Evolutionary conservation across 176 grass and related monocot genomes (phyloP), one percentile per base, ranked within the genome.

Genomic region (Poa pratensis): DNA sequence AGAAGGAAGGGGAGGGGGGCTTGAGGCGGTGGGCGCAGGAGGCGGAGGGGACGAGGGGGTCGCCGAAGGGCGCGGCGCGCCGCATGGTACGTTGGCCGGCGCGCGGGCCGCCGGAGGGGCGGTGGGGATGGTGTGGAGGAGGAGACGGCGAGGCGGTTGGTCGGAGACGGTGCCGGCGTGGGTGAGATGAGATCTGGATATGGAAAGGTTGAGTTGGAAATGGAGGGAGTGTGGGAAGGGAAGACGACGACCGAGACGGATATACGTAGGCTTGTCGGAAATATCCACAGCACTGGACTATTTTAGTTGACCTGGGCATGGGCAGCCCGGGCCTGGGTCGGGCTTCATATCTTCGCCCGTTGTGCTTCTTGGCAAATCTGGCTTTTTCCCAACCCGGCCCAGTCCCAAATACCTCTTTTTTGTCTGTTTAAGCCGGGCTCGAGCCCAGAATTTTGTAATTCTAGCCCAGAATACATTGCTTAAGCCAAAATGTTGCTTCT

Each of bases 11-110:
- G 14, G 37, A 40, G 43, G 40, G 43, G 43, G 70, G 84, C 18
- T 83, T 90, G 39, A 83, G 88, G 19, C 79, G 84, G 80, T 85
- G 82, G 66, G 82, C 69, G 30, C 16, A 67, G 64, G 64, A 67
- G 15, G 63, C 63, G 16, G 76, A 84, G 24, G 68, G 46, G 69
- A 80, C 64, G 57, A 74, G 19, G 40, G 83, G 60, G 19, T 73
- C 43, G 43, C 37, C 37, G 37, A 39, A 39, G 37, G 37, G 23
- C 18, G 45, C 4, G 23, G 48, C 72, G 10, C 79, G 62, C 54
- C 16, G 83, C 83, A 85, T 85, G 15, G 46, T 4, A 49, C 13
- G 32, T 43, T 58, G 27, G 1, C n/a, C 39, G 20, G 16, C 64
- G 34, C 34, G 34, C 34, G 1, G 34, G 64, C 30, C 34, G 66